Conservation (phyloP, 495 filamentous ascomycete genomes). For the Neurospora discreta region DNA sequence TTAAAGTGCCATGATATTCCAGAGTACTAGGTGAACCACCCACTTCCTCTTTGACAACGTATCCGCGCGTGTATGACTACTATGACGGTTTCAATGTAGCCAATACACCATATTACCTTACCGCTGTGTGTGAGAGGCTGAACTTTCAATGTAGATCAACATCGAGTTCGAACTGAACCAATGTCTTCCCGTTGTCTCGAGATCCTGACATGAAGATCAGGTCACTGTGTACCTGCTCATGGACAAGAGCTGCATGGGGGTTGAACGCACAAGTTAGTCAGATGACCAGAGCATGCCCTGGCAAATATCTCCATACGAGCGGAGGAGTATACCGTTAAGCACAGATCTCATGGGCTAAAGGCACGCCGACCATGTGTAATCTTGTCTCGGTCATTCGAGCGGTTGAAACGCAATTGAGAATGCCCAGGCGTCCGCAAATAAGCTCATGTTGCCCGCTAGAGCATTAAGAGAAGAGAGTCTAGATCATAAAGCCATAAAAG, state of each 20-base stretch:
- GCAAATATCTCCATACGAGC: background rate
- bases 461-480: background rate
- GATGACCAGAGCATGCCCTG: background rate
- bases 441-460: background rate
- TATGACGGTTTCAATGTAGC: background rate
- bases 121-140: background rate
- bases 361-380: background rate
- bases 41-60: too few species aligned
- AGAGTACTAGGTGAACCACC: too few species aligned
- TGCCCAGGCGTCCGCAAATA: background rate
- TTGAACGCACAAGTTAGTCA: background rate
- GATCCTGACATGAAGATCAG: background rate
- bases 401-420: background rate
- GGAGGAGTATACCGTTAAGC: background rate
- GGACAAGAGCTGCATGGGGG: background rate
- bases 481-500: background rate
- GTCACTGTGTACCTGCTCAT: background rate
- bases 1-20: too few species aligned
- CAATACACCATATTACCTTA: background rate
- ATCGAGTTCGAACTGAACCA: background rate
- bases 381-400: background rate
- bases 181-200: background rate
- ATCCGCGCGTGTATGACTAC: background rate
- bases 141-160: background rate
- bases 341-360: background rate